Conservation (phyloP, 768 basidiomycete species). For the Austroboletus festivus region DNA sequence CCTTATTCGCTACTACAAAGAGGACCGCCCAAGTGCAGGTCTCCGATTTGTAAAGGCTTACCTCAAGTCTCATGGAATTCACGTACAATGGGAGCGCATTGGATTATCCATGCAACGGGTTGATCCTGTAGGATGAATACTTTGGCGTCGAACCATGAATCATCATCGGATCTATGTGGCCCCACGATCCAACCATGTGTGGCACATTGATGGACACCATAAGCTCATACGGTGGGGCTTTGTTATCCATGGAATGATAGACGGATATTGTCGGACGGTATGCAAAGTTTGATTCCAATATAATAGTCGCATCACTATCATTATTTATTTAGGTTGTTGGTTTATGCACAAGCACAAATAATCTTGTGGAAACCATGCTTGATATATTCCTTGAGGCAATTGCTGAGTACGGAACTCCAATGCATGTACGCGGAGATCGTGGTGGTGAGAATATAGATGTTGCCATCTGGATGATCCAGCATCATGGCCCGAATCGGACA, state of each 20-base stretch:
- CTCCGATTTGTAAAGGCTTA: slow-evolving; percentile 16
- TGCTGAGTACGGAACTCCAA: slow-evolving; percentile 18
- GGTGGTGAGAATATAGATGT: slow-evolving; percentile 31
- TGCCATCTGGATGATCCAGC: slow-evolving; percentile 26
- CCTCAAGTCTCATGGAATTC: slow-evolving; percentile 9
- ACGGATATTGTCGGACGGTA: slow-evolving; percentile 29
- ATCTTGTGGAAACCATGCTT: no score
- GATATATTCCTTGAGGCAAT: not conserved
- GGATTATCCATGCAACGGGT: slow-evolving; percentile 5
- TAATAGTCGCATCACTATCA: no score
- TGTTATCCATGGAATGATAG: slow-evolving; percentile 27
- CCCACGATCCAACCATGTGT: slow-evolving; percentile 13
- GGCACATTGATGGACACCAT: slow-evolving; percentile 28
- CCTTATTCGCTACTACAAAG: slow-evolving; percentile 13
- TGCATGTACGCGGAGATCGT: slow-evolving; percentile 23
- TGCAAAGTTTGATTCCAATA: not conserved
- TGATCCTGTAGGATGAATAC: slow-evolving; percentile 1
- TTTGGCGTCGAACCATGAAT: not conserved
- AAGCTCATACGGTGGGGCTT: slow-evolving; percentile 25
- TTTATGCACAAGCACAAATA: no score
- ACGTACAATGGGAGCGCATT: slow-evolving; percentile 14
- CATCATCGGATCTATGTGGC: slow-evolving; percentile 5
- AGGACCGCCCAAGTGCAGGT: slow-evolving; percentile 12
- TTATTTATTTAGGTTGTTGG: not conserved
- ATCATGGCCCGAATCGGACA: slow-evolving; percentile 17